Conservation (phyloP, 768 basidiomycete species). For the Lentinula aciculospora region DNA sequence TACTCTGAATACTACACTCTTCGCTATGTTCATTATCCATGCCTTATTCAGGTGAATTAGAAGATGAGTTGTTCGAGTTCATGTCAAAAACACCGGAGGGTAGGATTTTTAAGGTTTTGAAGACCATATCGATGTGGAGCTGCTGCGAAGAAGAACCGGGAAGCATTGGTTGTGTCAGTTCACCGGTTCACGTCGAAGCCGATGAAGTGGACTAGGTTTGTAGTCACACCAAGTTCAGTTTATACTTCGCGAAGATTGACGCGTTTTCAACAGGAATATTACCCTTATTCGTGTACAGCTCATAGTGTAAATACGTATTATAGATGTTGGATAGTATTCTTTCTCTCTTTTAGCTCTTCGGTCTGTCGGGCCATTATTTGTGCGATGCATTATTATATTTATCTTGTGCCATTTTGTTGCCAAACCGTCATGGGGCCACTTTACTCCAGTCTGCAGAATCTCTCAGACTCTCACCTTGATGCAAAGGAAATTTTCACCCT, state of each 20-base stretch:
- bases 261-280: no score
- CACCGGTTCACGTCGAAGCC: slow-evolving; percentile 10
- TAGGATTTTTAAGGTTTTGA: slow-evolving; percentile 22
- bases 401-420: background rate
- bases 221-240: background rate
- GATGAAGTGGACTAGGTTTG: background rate
- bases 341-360: no score
- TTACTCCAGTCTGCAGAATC: background rate
- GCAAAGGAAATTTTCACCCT: background rate
- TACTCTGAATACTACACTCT: background rate
- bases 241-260: no score
- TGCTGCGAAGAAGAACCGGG: slow-evolving; percentile 39
- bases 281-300: no score
- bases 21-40: background rate
- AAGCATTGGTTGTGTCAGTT: slow-evolving; percentile 28
- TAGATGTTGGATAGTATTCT: no score
- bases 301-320: no score
- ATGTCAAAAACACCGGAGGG: slow-evolving; percentile 29
- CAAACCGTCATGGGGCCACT: background rate
- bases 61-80: slow-evolving; percentile 36
- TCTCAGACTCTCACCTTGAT: background rate
- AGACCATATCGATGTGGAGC: slow-evolving; percentile 38
- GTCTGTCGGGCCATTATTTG: background rate
- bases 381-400: no score
- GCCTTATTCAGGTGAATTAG: slow-evolving; percentile 24